Evolutionary conservation across 495 filamentous ascomycete genomes (phyloP).

Genomic region (Aspergillus olivimuriae): DNA sequence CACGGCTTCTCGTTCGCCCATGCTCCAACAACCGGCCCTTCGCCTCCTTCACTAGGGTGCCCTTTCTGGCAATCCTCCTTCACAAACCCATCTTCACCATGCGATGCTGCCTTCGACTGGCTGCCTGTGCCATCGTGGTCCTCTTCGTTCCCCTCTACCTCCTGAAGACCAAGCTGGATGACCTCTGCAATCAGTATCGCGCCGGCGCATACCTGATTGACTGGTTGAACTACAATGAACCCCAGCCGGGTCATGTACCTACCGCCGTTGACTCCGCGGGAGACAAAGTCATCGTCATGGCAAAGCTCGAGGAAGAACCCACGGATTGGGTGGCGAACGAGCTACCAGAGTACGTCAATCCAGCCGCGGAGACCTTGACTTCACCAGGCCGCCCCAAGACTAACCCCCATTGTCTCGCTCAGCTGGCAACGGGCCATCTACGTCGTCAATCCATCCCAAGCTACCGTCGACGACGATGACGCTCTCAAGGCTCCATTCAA

Average conservation of each 20-base stretch:
- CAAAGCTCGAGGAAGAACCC: conserved; percentile 49
- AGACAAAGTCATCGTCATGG: conserved; percentile 53
- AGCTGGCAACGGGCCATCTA: conserved; percentile 59
- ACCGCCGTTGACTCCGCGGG: conserved; percentile 13
- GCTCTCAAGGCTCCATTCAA: conserved; percentile 41
- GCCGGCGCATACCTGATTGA: conserved; percentile 36
- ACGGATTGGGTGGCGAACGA: conserved; percentile 55
- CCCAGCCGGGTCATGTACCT: conserved; percentile 4
- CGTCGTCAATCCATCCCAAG: conserved; percentile 52
- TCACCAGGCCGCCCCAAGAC: too few species aligned
- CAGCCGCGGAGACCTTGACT: too few species aligned
- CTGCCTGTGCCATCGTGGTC: conserved; percentile 23
- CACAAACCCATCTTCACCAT: conserved; percentile 20
- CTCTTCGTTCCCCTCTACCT: conserved; percentile 31
- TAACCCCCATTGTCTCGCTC: neutral
- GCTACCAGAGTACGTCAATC: conserved; percentile 44
- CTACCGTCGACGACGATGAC: conserved; percentile 36
- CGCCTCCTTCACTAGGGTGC: too few species aligned
- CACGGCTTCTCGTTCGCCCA: neutral
- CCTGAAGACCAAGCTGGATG: conserved; percentile 30
- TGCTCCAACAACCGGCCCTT: too few species aligned
- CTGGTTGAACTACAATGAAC: conserved; percentile 22
- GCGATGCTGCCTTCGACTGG: conserved; percentile 33
- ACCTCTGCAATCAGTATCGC: conserved; percentile 39
- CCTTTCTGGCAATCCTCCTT: neutral